Conservation (phyloP, 371 early-diverging fungal genomes). For the Gilbertella persicaria region DNA sequence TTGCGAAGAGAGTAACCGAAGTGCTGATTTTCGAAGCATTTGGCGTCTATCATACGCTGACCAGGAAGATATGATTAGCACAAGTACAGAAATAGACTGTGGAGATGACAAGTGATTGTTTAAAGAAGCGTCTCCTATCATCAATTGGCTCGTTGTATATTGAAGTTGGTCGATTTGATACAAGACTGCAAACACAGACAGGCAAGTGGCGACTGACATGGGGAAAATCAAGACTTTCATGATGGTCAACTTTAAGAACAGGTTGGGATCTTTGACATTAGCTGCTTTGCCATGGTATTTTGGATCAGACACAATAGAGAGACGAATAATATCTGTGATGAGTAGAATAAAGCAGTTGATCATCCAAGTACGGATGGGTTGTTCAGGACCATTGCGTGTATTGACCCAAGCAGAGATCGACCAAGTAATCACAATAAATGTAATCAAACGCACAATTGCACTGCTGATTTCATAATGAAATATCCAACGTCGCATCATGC, state of each 20-base stretch:
- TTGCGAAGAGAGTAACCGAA: conserved; percentile 35
- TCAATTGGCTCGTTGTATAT: conserved; percentile 50
- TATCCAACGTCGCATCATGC: conserved; percentile 65
- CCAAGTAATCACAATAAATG: conserved; percentile 62
- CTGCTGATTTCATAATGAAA: conserved; percentile 61
- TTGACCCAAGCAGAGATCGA: conserved; percentile 52
- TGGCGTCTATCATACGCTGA: conserved; percentile 47
- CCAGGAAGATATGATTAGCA: conserved; percentile 63
- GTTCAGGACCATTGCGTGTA: conserved; percentile 54
- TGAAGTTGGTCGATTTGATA: conserved; percentile 52
- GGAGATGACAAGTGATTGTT: conserved; percentile 7
- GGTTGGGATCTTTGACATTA: conserved; percentile 23
- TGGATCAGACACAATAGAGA: conserved; percentile 50
- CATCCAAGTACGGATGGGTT: conserved; percentile 64
- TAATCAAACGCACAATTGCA: conserved; percentile 59
- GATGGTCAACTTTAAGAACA: conserved; percentile 45
- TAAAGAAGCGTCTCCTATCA: conserved; percentile 32
- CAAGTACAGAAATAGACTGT: conserved; percentile 27
- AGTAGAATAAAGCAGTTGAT: conserved; percentile 51
- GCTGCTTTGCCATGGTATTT: conserved; percentile 42
- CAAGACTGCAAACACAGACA: conserved; percentile 58
- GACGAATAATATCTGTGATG: conserved; percentile 51
- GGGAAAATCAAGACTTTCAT: conserved; percentile 53
- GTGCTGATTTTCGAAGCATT: conserved; percentile 46
- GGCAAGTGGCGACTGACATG: conserved; percentile 53